Evolutionary conservation across 805 yeast species (phyloP).

Genomic region (Monosporozyma siamensis): DNA sequence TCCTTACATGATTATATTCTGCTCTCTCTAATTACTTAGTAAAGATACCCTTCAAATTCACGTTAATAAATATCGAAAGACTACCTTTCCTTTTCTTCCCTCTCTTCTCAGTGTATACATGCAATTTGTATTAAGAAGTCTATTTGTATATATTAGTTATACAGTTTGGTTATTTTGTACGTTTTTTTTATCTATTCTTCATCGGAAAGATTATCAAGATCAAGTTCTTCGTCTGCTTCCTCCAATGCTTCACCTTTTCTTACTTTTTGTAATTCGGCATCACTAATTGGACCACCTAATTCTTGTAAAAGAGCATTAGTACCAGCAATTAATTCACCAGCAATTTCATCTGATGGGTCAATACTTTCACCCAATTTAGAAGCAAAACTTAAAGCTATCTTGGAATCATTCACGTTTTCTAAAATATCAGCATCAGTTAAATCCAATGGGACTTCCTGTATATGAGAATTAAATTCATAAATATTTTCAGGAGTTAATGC

Average conservation of each 20-base stretch:
- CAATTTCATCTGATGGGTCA: constrained; percentile 37
- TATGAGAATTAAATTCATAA: constrained; percentile 27
- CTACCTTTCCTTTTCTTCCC: too few species aligned
- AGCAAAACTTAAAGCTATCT: constrained; percentile 33
- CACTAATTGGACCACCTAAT: constrained; percentile 55
- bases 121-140: too few species aligned
- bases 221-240: constrained; percentile 28
- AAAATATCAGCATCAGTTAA: constrained; percentile 27
- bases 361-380: constrained; percentile 38
- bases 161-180: too few species aligned
- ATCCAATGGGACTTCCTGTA: constrained; percentile 33
- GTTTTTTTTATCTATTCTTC: constrained; percentile 3
- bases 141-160: too few species aligned
- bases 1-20: not conserved
- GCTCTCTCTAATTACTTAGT: not conserved
- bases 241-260: constrained; percentile 33
- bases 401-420: constrained; percentile 27
- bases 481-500: constrained; percentile 23
- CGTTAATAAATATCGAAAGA: too few species aligned
- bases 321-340: constrained; percentile 50
- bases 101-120: too few species aligned
- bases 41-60: too few species aligned
- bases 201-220: constrained; percentile 11
- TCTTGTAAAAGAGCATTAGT: constrained; percentile 41
- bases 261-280: constrained; percentile 24